phyloP scores from a whole-genome alignment of 2,329 filamentous ascomycete genomes.

The Malbranchea zuffiana region DNA sequence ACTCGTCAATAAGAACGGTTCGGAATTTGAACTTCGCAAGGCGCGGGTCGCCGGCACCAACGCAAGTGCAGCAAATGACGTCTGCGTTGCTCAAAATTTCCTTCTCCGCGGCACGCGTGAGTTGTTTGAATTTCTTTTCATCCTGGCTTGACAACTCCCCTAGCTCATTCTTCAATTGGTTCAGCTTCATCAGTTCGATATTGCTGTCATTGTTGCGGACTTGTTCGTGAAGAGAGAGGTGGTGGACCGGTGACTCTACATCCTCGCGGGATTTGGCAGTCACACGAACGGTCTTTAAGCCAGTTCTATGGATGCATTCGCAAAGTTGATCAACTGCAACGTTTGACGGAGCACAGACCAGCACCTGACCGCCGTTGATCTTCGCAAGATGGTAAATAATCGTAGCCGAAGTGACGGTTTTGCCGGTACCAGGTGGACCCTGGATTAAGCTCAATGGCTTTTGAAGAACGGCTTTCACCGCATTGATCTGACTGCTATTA shows the following conservation, averaged over 20 bases:
- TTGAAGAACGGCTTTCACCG: slow-evolving; percentile 88
- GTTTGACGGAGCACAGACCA: slow-evolving; percentile 96
- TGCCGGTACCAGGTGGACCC: slow-evolving; percentile 91
- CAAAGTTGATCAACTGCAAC: slow-evolving; percentile 97
- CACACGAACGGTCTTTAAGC: slow-evolving; percentile 89
- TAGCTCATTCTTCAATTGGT: slow-evolving; percentile 80
- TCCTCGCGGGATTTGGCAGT: slow-evolving; percentile 99
- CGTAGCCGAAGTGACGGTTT: slow-evolving; percentile 96
- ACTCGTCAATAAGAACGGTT: slow-evolving; percentile 95
- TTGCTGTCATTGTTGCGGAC: slow-evolving; percentile 97
- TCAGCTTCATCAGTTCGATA: slow-evolving; percentile 80
- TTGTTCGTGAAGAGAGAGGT: slow-evolving; percentile 90
- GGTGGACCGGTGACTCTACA: slow-evolving; percentile 95
- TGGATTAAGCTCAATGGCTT: slow-evolving; percentile 93
- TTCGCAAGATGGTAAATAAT: slow-evolving; percentile 98
- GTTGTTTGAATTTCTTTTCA: slow-evolving; percentile 96
- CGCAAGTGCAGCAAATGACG: slow-evolving; percentile 97
- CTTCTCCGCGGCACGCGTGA: slow-evolving; percentile 84
- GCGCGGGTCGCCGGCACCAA: slow-evolving; percentile 90
- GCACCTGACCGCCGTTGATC: slow-evolving; percentile 84
- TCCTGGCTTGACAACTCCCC: slow-evolving; percentile 90
- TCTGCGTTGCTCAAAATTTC: slow-evolving; percentile 93
- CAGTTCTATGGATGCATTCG: slow-evolving; percentile 88
- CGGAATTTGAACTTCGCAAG: slow-evolving; percentile 96
- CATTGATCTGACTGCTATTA: slow-evolving; percentile 90